phyloP scores from a whole-genome alignment of 2,329 filamentous ascomycete genomes.

The Aspergillus alliaceus region DNA sequence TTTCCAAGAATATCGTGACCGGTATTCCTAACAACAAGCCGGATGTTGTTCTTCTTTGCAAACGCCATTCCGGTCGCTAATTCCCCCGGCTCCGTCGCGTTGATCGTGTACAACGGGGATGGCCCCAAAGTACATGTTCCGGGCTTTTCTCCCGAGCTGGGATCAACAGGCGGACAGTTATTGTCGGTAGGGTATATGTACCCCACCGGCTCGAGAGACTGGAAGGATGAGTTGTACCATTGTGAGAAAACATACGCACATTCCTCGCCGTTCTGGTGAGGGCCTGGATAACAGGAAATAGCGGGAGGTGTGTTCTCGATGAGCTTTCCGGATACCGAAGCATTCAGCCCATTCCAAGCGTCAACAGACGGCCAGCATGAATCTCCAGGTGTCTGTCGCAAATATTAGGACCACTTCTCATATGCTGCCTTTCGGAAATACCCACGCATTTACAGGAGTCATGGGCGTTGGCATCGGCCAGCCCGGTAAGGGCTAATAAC shows the following conservation, averaged over 20 bases:
- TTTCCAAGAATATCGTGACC: constrained; percentile 35
- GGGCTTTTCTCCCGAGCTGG: constrained; percentile 16
- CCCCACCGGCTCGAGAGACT: constrained; percentile 25
- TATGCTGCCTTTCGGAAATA: not conserved
- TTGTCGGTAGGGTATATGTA: constrained; percentile 27
- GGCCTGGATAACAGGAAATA: constrained; percentile 35
- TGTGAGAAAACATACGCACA: constrained; percentile 25
- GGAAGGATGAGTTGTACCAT: constrained; percentile 28
- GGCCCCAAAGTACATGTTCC: constrained; percentile 28
- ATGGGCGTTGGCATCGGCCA: not conserved
- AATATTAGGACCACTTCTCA: not conserved
- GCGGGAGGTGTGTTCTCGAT: constrained; percentile 34
- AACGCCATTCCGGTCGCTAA: constrained; percentile 37
- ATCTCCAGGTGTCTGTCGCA: constrained; percentile 20
- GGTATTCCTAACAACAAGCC: constrained; percentile 48
- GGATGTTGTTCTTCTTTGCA: constrained; percentile 50
- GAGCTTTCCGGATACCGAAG: constrained; percentile 31
- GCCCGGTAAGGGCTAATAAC: not conserved
- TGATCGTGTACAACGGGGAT: constrained; percentile 27
- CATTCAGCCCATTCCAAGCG: constrained; percentile 35
- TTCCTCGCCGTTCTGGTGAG: constrained; percentile 20
- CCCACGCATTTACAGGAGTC: constrained; percentile 12
- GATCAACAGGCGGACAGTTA: constrained; percentile 28
- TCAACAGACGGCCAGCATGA: constrained; percentile 33
- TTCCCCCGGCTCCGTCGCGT: constrained; percentile 26